phyloP scores from a whole-genome alignment of 805 yeast genomes.

The Priceomyces medius region DNA sequence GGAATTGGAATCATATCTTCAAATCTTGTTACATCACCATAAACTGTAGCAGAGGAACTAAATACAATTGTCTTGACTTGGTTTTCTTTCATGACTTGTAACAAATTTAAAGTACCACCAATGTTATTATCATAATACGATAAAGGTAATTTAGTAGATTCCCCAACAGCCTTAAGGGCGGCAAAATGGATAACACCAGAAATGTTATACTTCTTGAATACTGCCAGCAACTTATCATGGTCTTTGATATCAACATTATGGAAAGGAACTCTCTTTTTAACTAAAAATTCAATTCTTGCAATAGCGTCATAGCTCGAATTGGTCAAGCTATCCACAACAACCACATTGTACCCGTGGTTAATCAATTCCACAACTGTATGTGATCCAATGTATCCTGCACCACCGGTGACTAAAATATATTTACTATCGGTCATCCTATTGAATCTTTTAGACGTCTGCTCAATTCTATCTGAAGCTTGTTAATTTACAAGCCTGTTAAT shows the following conservation, averaged over 20 bases:
- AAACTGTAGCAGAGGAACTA: slow-evolving; percentile 79
- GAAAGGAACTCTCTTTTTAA: slow-evolving; percentile 52
- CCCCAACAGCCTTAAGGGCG: slow-evolving; percentile 82
- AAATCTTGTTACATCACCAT: slow-evolving; percentile 76
- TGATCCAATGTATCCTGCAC: slow-evolving; percentile 85
- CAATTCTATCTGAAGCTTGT: no score
- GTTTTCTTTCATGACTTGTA: slow-evolving; percentile 50
- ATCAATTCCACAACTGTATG: slow-evolving; percentile 69
- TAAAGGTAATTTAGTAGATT: slow-evolving; percentile 66
- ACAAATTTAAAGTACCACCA: slow-evolving; percentile 57
- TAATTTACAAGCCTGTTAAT: no score
- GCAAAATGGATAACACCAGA: slow-evolving; percentile 75
- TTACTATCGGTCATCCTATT: background rate
- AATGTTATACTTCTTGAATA: slow-evolving; percentile 51
- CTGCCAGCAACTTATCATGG: slow-evolving; percentile 42
- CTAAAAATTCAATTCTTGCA: slow-evolving; percentile 56
- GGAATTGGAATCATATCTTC: slow-evolving; percentile 76
- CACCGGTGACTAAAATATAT: slow-evolving; percentile 71
- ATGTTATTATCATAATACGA: slow-evolving; percentile 69
- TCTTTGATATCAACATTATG: slow-evolving; percentile 57
- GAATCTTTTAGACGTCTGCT: no score
- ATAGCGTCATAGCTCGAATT: slow-evolving; percentile 69
- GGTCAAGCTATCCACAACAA: slow-evolving; percentile 68
- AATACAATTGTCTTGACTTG: slow-evolving; percentile 59
- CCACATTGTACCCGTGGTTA: slow-evolving; percentile 62